Evolutionary conservation across 2,329 filamentous ascomycete genomes (phyloP).

Genomic region (Clonostachys sp.): DNA sequence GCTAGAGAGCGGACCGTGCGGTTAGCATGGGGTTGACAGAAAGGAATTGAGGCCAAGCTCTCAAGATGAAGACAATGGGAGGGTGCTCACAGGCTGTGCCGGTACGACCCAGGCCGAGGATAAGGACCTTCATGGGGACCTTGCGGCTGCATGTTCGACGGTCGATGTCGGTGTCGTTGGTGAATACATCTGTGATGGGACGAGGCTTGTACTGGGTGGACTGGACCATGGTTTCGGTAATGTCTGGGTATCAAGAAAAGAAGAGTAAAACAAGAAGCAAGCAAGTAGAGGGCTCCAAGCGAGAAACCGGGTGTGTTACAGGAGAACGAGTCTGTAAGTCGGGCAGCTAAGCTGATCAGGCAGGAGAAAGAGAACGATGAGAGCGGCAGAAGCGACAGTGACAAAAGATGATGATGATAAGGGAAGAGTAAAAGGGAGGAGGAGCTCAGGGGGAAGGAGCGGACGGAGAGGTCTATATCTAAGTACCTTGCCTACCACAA

Average conservation of each 20-base stretch:
- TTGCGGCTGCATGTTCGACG: slow-evolving; percentile 58
- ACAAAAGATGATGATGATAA: no score
- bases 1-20: slow-evolving; percentile 27
- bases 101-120: slow-evolving; percentile 65
- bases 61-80: background rate
- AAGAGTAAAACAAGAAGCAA: no score
- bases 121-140: slow-evolving; percentile 69
- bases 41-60: background rate
- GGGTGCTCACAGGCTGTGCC: slow-evolving; percentile 61
- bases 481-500: no score
- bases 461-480: no score
- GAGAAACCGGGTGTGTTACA: no score
- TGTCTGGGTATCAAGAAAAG: background rate
- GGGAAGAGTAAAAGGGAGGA: background rate
- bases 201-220: slow-evolving; percentile 18
- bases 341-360: no score
- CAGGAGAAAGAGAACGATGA: no score
- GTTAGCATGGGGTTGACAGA: background rate
- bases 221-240: slow-evolving; percentile 14
- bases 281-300: no score
- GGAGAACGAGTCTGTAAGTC: no score
- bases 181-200: slow-evolving; percentile 57
- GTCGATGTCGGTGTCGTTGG: slow-evolving; percentile 64
- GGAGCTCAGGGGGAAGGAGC: background rate
- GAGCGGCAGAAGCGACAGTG: no score